Evolutionary conservation across 345 rosid genomes (phyloP).

Genomic region (Eucalyptus grandis): DNA sequence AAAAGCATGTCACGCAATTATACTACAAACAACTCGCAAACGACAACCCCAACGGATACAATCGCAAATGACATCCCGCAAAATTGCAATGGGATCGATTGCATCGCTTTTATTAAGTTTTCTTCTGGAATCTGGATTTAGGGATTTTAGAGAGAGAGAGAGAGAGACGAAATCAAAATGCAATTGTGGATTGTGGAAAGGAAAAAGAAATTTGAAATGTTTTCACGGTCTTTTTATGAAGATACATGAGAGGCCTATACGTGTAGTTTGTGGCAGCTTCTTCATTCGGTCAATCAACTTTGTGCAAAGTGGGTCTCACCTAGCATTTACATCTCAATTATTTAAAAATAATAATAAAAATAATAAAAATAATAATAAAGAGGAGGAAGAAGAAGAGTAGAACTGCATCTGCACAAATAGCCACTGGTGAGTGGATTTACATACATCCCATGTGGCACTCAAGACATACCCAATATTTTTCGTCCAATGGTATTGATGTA

Average conservation of each 20-base stretch:
- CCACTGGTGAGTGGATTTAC: not conserved
- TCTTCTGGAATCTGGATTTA: not conserved
- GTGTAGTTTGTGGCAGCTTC: not conserved
- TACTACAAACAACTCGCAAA: fast-evolving
- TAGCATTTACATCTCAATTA: not conserved
- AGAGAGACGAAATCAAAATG: not conserved
- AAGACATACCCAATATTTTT: not conserved
- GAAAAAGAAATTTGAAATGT: not conserved
- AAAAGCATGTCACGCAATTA: not conserved
- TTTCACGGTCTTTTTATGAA: not conserved
- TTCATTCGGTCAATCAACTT: not conserved
- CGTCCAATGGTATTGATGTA: not conserved
- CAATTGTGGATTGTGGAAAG: not conserved
- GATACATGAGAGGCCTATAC: not conserved
- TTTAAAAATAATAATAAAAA: too few species aligned
- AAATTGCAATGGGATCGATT: not conserved
- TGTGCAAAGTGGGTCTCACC: not conserved
- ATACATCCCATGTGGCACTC: not conserved
- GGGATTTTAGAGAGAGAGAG: not conserved
- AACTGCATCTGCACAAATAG: not conserved
- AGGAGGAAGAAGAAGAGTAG: not conserved
- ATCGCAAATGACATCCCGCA: too few species aligned
- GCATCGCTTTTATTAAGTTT: not conserved
- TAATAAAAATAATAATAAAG: fast-evolving
- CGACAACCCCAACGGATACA: not conserved